Percentiles rank a stretch among this genome's conserved stretches.
Conservation (phyloP, 306 rosid species). For the Vicia sativa region DNA sequence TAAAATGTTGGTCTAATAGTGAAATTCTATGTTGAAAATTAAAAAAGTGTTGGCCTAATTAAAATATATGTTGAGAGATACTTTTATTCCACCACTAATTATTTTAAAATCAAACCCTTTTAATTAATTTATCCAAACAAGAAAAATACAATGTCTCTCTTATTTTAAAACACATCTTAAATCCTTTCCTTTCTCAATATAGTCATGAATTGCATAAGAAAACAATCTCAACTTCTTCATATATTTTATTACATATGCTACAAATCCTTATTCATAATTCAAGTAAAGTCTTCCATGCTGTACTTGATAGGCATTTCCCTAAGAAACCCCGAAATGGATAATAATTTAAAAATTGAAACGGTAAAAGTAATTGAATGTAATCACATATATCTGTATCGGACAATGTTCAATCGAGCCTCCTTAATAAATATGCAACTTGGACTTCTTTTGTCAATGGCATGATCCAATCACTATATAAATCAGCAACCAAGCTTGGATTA, state of each 20-base stretch:
- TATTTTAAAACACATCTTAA: too few species aligned
- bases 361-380: not conserved
- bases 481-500: conserved; percentile 76
- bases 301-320: not conserved
- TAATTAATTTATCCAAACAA: too few species aligned
- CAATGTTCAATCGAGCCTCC: conserved; percentile 81
- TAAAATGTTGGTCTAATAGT: too few species aligned
- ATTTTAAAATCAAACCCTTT: too few species aligned
- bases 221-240: conserved; percentile 4
- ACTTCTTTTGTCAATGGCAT: conserved; percentile 98
- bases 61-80: too few species aligned
- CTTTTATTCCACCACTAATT: too few species aligned
- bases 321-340: not conserved
- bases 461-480: conserved; percentile 87
- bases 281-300: not conserved
- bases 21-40: too few species aligned
- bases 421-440: conserved; percentile 80
- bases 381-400: not conserved
- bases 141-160: too few species aligned
- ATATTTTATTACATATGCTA: conserved; percentile 27
- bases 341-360: not conserved
- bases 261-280: conserved; percentile 4
- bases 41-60: too few species aligned
- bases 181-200: not conserved
- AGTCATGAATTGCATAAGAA: conserved; percentile 20